phyloP scores from a whole-genome alignment of 169 alveolate species.

The Blepharisma undulans region DNA sequence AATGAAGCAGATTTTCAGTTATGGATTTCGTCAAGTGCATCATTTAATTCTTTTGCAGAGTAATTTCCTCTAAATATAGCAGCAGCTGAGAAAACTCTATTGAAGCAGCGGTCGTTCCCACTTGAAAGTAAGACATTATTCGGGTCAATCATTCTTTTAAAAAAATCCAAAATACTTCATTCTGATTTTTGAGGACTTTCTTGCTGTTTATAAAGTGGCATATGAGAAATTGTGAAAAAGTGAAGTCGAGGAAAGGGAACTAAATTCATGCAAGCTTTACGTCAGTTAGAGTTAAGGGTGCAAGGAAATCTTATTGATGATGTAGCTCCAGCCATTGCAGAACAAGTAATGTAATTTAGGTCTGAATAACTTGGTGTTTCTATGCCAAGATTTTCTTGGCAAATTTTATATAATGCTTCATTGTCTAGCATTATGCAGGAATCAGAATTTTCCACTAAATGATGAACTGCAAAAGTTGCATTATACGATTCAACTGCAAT shows the following conservation, averaged over 20 bases:
- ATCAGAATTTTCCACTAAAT: conserved; percentile 79
- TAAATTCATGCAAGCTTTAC: conserved; percentile 78
- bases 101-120: conserved; percentile 46
- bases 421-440: conserved; percentile 73
- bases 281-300: conserved; percentile 64
- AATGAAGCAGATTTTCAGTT: conserved; percentile 51
- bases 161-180: neutral
- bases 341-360: conserved; percentile 69
- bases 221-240: conserved; percentile 74
- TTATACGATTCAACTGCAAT: conserved; percentile 99
- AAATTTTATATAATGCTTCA: conserved; percentile 70
- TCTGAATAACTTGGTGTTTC: conserved; percentile 69
- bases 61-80: conserved; percentile 66
- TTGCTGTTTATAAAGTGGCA: conserved; percentile 60
- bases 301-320: conserved; percentile 79
- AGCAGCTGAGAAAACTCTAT: conserved; percentile 60
- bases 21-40: conserved; percentile 24
- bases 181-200: neutral
- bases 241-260: conserved; percentile 85
- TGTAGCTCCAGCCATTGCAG: conserved; percentile 70
- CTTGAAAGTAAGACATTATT: conserved; percentile 24
- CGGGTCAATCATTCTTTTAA: neutral
- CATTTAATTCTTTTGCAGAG: conserved; percentile 61
- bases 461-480: conserved; percentile 97
- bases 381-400: conserved; percentile 46